Conservation (phyloP, 768 basidiomycete species). For the Pulveroboletus sp. region DNA sequence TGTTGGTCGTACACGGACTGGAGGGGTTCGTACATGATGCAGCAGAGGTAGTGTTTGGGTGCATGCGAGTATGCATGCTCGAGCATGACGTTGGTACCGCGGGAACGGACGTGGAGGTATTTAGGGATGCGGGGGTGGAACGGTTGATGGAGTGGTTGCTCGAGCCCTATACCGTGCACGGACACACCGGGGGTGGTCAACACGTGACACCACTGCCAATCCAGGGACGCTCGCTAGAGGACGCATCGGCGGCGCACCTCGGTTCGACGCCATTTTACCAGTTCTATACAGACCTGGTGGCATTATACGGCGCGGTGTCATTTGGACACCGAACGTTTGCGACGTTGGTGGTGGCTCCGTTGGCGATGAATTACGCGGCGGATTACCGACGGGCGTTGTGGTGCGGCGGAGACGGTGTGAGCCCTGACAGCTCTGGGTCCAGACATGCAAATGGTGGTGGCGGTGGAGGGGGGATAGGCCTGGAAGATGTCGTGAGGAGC, state of each 20-base stretch:
- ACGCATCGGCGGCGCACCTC: slow-evolving; percentile 54
- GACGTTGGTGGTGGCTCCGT: slow-evolving; percentile 68
- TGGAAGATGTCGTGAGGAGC: slow-evolving; percentile 41
- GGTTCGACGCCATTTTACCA: slow-evolving; percentile 80
- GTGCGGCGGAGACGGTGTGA: slow-evolving; percentile 55
- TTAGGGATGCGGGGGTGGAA: slow-evolving; percentile 65
- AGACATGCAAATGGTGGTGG: background rate
- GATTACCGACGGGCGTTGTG: slow-evolving; percentile 86
- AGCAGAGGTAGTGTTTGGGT: slow-evolving; percentile 53
- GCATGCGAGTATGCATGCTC: slow-evolving; percentile 95
- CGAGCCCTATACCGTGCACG: slow-evolving; percentile 42
- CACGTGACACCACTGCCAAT: background rate
- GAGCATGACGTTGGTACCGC: slow-evolving; percentile 59
- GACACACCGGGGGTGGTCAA: background rate
- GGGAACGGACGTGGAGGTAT: slow-evolving; percentile 54
- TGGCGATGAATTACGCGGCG: slow-evolving; percentile 66
- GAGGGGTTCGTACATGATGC: slow-evolving; percentile 25
- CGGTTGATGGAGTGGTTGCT: slow-evolving; percentile 58
- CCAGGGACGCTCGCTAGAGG: slow-evolving; percentile 40
- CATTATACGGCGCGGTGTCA: slow-evolving; percentile 87
- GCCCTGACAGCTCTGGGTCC: background rate
- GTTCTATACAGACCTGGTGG: slow-evolving; percentile 87
- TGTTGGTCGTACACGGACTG: slow-evolving; percentile 41
- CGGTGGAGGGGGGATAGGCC: background rate
- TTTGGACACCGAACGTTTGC: slow-evolving; percentile 78